phyloP scores from a whole-genome alignment of 2,329 filamentous ascomycete genomes.

The Orbilia brochopaga region DNA sequence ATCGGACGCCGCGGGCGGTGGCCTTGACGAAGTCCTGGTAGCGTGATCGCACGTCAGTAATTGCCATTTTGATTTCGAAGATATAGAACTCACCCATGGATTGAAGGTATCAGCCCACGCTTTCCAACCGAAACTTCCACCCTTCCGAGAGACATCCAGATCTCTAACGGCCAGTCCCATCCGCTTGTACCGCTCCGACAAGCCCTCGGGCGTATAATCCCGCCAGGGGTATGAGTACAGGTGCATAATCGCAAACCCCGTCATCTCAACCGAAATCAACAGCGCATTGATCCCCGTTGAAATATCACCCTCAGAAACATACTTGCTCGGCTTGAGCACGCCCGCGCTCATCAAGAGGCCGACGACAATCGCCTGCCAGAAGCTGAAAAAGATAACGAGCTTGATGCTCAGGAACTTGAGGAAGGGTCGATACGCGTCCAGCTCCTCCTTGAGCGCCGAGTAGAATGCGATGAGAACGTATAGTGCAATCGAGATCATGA shows the following conservation, averaged over 20 bases:
- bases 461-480: conserved; percentile 90
- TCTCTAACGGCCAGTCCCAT: conserved; percentile 60
- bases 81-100: conserved; percentile 26
- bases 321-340: conserved; percentile 67
- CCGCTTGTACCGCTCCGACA: conserved; percentile 61
- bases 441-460: conserved; percentile 72
- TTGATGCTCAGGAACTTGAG: conserved; percentile 87
- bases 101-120: conserved; percentile 49
- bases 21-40: conserved; percentile 82
- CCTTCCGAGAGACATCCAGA: conserved; percentile 57
- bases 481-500: conserved; percentile 82
- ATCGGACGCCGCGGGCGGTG: conserved; percentile 75
- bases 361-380: conserved; percentile 77
- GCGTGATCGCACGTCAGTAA: neutral
- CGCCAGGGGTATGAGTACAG: conserved; percentile 81
- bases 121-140: conserved; percentile 58
- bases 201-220: conserved; percentile 66
- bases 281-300: conserved; percentile 80
- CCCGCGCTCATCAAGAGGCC: conserved; percentile 68
- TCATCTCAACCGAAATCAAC: conserved; percentile 83
- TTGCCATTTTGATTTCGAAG: neutral
- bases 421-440: conserved; percentile 73
- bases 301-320: conserved; percentile 74
- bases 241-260: conserved; percentile 77
- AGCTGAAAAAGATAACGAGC: conserved; percentile 86